Evolutionary conservation across 192 early-diverging fungal genomes (phyloP).

Genomic region (Neocallimastix lanati): DNA sequence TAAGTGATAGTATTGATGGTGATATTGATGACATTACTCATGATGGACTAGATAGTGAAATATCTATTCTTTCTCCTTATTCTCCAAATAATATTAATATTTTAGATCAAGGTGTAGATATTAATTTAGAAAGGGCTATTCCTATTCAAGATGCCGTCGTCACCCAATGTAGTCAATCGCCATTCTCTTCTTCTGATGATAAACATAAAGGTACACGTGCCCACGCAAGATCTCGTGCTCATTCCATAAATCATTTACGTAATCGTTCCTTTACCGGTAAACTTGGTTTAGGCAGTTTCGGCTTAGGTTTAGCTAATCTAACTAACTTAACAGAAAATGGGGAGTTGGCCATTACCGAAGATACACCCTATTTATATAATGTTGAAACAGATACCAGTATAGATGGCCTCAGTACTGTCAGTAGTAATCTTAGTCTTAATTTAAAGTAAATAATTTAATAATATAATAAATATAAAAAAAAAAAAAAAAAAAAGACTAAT

Average conservation of each 20-base stretch:
- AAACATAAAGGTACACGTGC: not conserved
- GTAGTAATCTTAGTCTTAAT: not conserved
- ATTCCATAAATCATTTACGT: not conserved
- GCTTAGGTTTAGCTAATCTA: not conserved
- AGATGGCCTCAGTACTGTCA: not conserved
- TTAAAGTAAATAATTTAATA: too few species aligned
- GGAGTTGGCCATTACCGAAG: not conserved
- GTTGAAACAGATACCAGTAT: not conserved
- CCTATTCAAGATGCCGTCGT: not conserved
- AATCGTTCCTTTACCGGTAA: not conserved
- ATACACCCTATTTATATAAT: not conserved
- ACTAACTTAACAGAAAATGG: not conserved
- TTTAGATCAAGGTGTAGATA: not conserved
- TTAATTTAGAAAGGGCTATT: not conserved
- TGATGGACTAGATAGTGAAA: not conserved
- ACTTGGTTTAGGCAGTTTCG: not conserved
- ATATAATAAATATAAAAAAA: too few species aligned
- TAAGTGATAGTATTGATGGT: not conserved
- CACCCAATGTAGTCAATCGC: not conserved
- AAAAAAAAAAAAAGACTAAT: too few species aligned
- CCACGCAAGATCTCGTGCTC: not conserved
- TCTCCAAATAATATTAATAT: not conserved
- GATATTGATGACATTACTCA: not conserved
- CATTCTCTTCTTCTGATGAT: not conserved
- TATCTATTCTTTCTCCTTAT: not conserved